A percentile compares a stretch with the other conserved stretches of the same genome.
phyloP scores from a whole-genome alignment of 495 filamentous ascomycete genomes.

The Ramalina peruviana region DNA sequence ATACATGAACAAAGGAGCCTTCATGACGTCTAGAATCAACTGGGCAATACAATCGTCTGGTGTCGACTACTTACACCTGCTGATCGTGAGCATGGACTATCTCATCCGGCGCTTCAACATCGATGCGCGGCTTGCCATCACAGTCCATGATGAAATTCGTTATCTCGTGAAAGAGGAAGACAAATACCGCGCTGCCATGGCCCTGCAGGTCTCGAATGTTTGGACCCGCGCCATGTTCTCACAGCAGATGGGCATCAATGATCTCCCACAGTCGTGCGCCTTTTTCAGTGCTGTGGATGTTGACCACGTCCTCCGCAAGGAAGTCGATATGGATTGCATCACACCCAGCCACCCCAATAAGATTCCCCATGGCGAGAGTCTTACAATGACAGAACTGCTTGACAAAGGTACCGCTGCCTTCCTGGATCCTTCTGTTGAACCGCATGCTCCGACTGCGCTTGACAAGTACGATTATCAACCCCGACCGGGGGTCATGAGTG shows the following conservation, averaged over 20 bases:
- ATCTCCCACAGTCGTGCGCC: conserved; percentile 84
- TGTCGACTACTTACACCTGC: conserved; percentile 91
- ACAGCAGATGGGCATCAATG: conserved; percentile 90
- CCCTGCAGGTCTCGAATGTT: conserved; percentile 83
- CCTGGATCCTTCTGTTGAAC: conserved; percentile 48
- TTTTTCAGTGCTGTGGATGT: conserved; percentile 95
- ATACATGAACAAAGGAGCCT: conserved; percentile 78
- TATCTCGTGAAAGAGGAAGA: conserved; percentile 80
- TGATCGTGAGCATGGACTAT: conserved; percentile 92
- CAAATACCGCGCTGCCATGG: conserved; percentile 78
- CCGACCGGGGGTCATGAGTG: conserved; percentile 67
- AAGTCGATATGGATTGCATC: conserved; percentile 93
- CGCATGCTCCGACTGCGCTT: conserved; percentile 37
- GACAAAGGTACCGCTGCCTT: conserved; percentile 46
- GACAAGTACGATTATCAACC: conserved; percentile 50
- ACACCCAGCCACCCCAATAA: conserved; percentile 70
- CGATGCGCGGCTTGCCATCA: conserved; percentile 72
- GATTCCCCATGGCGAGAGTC: conserved; percentile 72
- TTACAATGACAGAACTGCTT: conserved; percentile 66
- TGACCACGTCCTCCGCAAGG: conserved; percentile 84
- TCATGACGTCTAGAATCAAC: conserved; percentile 93
- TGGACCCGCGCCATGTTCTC: conserved; percentile 97
- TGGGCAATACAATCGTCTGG: conserved; percentile 98
- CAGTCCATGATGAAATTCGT: conserved; percentile 94
- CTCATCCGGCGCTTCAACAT: conserved; percentile 78